Evolutionary conservation across 1,284 basidiomycete genomes (phyloP), one percentile per base, ranked within the genome.

Genomic region (Cutaneotrichosporon sp.): DNA sequence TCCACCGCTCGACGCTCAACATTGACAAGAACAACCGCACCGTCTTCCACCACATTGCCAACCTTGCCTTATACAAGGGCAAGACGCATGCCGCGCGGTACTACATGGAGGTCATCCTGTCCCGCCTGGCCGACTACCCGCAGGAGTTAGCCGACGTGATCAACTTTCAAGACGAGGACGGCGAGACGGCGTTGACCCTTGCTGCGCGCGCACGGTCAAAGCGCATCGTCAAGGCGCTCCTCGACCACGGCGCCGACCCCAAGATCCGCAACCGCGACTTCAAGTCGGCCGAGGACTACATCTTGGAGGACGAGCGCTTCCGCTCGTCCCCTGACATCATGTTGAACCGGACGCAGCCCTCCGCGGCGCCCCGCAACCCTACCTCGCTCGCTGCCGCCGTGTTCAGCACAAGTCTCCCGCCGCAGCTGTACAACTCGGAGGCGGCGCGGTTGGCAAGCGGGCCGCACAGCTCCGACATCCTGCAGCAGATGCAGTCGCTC

Each of bases 101-200:
- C 81, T 99, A 99, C 81, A 93, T 99, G 91, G 97, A 99, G 81
- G 97, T 93, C 2, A 90, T 99, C 59, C 84, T 99, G 59, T 85
- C 84, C 51, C 87, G 95, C 47, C 84, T 99, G 20, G 84, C 90
- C n/a, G 94, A 97, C 74, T 99, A 93, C 79, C 95, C 95, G 2
- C 90, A 91, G 71, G 97, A 99, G 79, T 83, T 99, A 18, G 92
- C 94, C 38, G 97, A 99, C 75, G 94, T 99, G 54, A 92, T 99
- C 80, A 99, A 99, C 76, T 99, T 99, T 79, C 97, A 97, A 78
- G 97, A 99, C 76, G 94, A 98, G 75, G 97, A 99, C 70, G 95
- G 95, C 34, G 97, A 99, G 81, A 98, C 97, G 14, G 93, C 97
- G 11, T 81, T 99, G 62, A 99, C 97, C 1, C 88, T 99, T 84